Base-by-base conservation (phyloP, 352 stramenopile genomes). In the Globisporangium alternatum region DNA sequence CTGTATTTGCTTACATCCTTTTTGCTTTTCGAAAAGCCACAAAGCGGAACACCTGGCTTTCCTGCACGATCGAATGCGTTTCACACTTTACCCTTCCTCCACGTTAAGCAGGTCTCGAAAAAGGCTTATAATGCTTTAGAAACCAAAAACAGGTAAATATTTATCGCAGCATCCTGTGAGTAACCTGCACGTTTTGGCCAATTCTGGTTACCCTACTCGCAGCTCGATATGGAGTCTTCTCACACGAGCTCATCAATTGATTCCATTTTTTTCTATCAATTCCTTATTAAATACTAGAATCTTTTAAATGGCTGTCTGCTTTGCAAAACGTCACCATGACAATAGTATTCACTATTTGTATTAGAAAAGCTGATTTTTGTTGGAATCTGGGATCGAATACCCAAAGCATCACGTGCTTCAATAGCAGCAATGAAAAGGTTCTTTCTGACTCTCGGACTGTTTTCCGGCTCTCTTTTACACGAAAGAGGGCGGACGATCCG, bases 381-480 rank as follows among this genome's bases (percentile, higher is more conserved):
- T 47, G 17, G 41, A 47, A 47, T 47, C 2, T 47, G 15, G 5
- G 4, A 21, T 2, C 4, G 2, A 7, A 22, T 48, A 7, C 6
- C 22, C 17, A 48, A 48, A 41, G 35, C 35, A 17, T 17, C 7
- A 41, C 35, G 9, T 5, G 17, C 43, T 21, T 5, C 19, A 21
- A 9, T 48, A 22, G 17, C 43, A 48, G 1, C 7, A n/a, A 48
- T 22, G 9, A 48, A 22, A 6, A 48, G 43, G 28, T 25, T 56
- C 25, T 15, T 41, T 56, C 49, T 56, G 49, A 56, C 49, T 56
- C 49, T 56, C 49, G 43, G 17, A 5, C 13, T 22, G 5, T 25
- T 41, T 53, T 55, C 49, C 49, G 49, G 41, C 49, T 56, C 49
- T 56, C 49, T 56, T 56, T 56, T 56, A 56, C 49, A 56, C 33